phyloP scores from a whole-genome alignment of 2,329 filamentous ascomycete species.

The Chrysosporium keratinophilum region DNA sequence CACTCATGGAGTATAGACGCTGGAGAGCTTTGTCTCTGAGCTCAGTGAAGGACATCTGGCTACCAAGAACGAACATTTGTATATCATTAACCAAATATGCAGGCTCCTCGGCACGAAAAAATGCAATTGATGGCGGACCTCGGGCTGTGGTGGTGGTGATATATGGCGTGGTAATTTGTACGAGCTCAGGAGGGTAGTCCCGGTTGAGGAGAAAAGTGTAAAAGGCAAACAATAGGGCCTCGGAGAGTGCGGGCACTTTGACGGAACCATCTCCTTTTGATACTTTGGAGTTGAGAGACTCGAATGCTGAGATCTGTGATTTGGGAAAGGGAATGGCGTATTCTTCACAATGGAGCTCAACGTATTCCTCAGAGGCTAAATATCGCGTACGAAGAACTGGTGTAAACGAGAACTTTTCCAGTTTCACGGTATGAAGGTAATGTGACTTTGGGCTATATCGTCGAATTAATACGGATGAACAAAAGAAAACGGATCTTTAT shows the following conservation, averaged over 20 bases:
- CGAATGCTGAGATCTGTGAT: slow-evolving; percentile 8
- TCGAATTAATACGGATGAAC: too few species aligned
- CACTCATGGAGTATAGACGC: slow-evolving; percentile 12
- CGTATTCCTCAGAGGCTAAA: slow-evolving; percentile 6
- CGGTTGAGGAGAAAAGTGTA: slow-evolving; percentile 14
- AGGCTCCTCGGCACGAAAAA: slow-evolving; percentile 3
- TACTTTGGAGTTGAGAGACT: slow-evolving; percentile 5
- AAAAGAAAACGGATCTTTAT: too few species aligned
- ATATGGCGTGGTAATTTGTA: slow-evolving; percentile 9
- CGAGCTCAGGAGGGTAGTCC: slow-evolving; percentile 14
- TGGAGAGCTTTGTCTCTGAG: slow-evolving; percentile 12
- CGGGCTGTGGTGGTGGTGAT: background rate
- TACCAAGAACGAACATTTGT: slow-evolving; percentile 15
- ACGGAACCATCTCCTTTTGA: slow-evolving; percentile 1
- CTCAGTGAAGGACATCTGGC: slow-evolving; percentile 13
- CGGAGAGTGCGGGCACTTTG: slow-evolving; percentile 8
- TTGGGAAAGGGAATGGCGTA: slow-evolving; percentile 13
- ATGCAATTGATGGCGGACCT: slow-evolving; percentile 13
- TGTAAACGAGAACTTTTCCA: slow-evolving; percentile 8
- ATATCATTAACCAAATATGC: slow-evolving; percentile 14
- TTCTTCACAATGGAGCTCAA: slow-evolving; percentile 14
- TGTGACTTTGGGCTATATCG: slow-evolving; percentile 14
- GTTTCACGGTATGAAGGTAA: slow-evolving; percentile 15
- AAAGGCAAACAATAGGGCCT: slow-evolving; percentile 13
- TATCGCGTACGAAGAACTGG: slow-evolving; percentile 14